These are phyloP conservation scores for Clausena lansium DNA, from an alignment of 345 rosid genomes.

Conservation along the genomic window DNA sequence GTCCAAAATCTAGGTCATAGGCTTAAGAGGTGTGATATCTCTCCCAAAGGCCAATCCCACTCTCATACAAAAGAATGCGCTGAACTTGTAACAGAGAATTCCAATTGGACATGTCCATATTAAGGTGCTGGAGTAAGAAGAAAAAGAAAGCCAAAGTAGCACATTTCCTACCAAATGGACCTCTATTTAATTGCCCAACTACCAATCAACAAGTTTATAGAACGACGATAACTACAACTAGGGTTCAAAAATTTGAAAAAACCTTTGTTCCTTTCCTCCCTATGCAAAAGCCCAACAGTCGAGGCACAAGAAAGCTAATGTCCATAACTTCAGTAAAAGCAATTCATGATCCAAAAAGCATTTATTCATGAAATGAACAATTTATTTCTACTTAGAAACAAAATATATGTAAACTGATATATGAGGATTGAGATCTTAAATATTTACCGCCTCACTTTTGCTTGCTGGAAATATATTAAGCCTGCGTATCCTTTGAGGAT, in stretches of 20 bases:
- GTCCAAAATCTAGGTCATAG: not conserved
- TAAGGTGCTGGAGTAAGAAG: not conserved
- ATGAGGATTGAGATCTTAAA: not conserved
- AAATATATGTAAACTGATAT: not conserved
- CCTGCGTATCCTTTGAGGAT: constrained; percentile 88
- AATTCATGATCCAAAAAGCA: not conserved
- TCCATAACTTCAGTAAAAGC: not conserved
- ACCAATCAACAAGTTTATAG: not conserved
- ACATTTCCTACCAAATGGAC: not conserved
- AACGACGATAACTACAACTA: not conserved
- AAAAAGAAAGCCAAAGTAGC: not conserved
- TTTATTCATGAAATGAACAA: not conserved
- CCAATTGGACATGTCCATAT: not conserved
- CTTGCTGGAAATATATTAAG: constrained; percentile 82
- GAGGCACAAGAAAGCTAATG: not conserved
- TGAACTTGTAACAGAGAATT: not conserved
- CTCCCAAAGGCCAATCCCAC: not conserved
- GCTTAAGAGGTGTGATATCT: not conserved
- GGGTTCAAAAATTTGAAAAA: not conserved
- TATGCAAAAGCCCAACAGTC: not conserved
- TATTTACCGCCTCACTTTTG: constrained; percentile 66
- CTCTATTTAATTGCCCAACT: not conserved
- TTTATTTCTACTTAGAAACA: not conserved
- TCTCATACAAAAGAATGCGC: too few species aligned
- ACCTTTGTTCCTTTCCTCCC: not conserved